Evolutionary conservation across 2,329 filamentous ascomycete genomes (phyloP).

Genomic region (Plenodomus lindquistii): DNA sequence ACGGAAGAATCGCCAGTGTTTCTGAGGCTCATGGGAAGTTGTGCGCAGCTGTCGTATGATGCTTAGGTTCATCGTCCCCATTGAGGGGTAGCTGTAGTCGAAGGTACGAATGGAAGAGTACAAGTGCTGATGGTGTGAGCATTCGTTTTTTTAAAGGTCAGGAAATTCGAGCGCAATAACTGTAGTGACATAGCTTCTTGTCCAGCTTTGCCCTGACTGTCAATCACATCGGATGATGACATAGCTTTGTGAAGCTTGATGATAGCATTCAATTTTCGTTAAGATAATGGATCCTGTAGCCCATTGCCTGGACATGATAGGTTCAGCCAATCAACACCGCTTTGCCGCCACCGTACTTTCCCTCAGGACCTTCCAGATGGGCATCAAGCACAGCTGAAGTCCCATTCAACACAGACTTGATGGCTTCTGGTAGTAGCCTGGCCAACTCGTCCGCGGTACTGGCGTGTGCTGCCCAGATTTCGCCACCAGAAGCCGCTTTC

Average conservation of each 20-base stretch:
- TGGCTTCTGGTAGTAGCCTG: constrained; percentile 59
- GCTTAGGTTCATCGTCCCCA: constrained; percentile 16
- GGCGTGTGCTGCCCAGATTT: constrained; percentile 64
- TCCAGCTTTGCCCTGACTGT: background rate
- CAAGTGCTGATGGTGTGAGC: constrained; percentile 7
- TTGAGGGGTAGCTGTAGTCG: constrained; percentile 16
- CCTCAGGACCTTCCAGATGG: constrained; percentile 60
- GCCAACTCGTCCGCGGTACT: constrained; percentile 60
- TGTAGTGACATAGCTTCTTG: background rate
- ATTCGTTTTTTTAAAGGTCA: background rate
- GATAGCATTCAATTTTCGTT: background rate
- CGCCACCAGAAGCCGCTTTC: constrained; percentile 65
- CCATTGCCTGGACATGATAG: background rate
- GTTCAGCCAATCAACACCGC: constrained; percentile 6
- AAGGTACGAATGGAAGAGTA: constrained; percentile 20
- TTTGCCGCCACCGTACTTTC: constrained; percentile 54
- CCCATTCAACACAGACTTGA: constrained; percentile 61
- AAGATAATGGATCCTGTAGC: background rate
- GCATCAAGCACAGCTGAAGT: constrained; percentile 66
- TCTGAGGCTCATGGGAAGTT: constrained; percentile 23
- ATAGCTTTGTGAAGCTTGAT: background rate
- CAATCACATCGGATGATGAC: background rate
- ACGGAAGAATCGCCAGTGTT: constrained; percentile 41
- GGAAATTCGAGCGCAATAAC: background rate
- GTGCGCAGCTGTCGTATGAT: constrained; percentile 15